A percentile compares a stretch with the other conserved stretches of the same genome.
Evolutionary conservation across 176 grass and related monocot genomes (phyloP).

Genomic region (Pontederia paniculata): DNA sequence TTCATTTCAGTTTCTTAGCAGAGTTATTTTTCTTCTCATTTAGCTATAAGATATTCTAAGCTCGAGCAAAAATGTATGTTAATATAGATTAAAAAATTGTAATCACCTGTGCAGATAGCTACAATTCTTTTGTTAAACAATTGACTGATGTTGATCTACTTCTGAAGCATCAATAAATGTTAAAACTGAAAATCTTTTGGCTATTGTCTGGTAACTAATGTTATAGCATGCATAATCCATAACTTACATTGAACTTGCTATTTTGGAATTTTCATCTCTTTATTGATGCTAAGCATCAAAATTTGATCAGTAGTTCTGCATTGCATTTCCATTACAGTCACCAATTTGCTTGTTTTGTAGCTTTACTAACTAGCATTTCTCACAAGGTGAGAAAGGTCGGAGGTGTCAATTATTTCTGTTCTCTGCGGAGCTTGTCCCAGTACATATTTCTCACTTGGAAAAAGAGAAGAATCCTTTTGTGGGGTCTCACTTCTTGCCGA

Average conservation of each 20-base stretch:
- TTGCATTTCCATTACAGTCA: background rate
- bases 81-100: too few relatives aligned
- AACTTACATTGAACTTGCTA: too few relatives aligned
- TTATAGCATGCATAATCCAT: too few relatives aligned
- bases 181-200: too few relatives aligned
- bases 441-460: conserved; percentile 13
- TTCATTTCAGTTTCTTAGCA: background rate
- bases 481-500: background rate
- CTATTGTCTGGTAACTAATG: too few relatives aligned
- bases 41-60: background rate
- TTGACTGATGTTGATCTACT: too few relatives aligned
- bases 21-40: conserved; percentile 9
- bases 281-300: conserved; percentile 1
- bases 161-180: too few relatives aligned
- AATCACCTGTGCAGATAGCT: too few relatives aligned
- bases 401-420: conserved; percentile 12
- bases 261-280: too few relatives aligned
- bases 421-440: background rate
- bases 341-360: background rate
- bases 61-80: too few relatives aligned
- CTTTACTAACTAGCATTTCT: conserved; percentile 8
- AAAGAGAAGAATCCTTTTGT: conserved; percentile 7
- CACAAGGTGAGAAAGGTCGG: background rate
- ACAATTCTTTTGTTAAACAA: too few relatives aligned
- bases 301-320: conserved; percentile 10